Evolutionary conservation across 1,284 basidiomycete species (phyloP), one percentile per base, ranked within the genome.

Genomic region (Austroboletus rostrupii): DNA sequence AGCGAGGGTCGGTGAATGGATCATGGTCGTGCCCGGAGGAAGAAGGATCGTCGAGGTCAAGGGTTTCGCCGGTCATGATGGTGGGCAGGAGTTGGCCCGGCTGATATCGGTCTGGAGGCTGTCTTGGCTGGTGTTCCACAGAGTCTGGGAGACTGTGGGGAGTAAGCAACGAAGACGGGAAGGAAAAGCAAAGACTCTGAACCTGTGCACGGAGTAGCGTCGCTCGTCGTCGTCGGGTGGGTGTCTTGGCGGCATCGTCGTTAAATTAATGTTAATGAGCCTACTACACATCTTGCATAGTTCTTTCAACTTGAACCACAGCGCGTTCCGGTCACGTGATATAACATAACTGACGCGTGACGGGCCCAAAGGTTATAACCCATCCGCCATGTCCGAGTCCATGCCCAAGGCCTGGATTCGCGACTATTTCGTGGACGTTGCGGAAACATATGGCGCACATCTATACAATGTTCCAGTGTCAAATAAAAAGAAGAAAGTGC

Each of bases 321-420:
- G 3, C 63, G 56, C 61, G 67, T 53, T 49, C 35, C 8, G 40
- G 32, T 67, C 59, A 61, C 62, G 62, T 62, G 59, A 38, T 38
- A 54, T 63, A 58, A 61, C 47, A 39, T 19, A 7, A 20, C 39
- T 14, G 35, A 43, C 49, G 53, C 54, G 59, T 65, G 33, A 35
- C 33, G n/a, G 7, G n/a, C 7, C 35, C 35, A 16, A 16, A 36
- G n/a, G 35, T 19, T 23, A 43, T 53, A 37, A 48, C 59, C 31
- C 8, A 28, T 14, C 45, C 29, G 35, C 57, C 3, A 69, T 69
- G 64, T 58, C 64, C 43, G 62, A 67, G 32, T 64, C 62, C 5
- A 50, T 83, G 35, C 61, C 59, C 28, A 41, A 54, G 5, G 71
- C 79, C 32, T 85, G 83, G 83, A 75, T 85, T 8, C 60, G 64